Evolutionary conservation across 176 grass and related monocot genomes (phyloP).

Genomic region (Carex pumila): DNA sequence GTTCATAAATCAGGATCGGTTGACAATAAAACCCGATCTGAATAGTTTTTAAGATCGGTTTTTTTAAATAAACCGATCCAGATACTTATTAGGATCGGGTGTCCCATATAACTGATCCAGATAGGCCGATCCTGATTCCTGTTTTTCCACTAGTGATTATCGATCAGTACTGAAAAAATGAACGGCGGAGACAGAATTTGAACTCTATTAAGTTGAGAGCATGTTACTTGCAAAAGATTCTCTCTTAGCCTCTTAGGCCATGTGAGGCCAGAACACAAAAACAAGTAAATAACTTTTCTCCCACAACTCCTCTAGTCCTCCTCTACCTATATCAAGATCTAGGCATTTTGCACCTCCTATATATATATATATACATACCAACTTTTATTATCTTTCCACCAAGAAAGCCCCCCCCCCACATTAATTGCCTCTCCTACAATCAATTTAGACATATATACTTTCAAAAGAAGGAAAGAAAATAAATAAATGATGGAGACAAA

Average conservation of each 20-base stretch:
- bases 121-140: too few species aligned
- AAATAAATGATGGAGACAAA: background rate
- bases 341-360: background rate
- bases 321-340: background rate
- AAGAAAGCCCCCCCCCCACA: conserved; percentile 10
- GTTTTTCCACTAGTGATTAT: too few species aligned
- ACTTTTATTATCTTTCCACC: background rate
- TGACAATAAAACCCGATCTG: too few species aligned
- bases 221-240: conserved; percentile 22
- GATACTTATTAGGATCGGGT: too few species aligned
- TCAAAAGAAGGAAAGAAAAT: background rate
- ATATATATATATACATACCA: background rate
- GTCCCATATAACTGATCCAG: too few species aligned
- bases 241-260: conserved; percentile 9
- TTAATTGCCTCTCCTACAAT: background rate
- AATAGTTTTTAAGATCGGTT: too few species aligned
- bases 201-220: background rate
- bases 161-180: background rate
- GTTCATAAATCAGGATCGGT: too few species aligned
- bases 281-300: conserved; percentile 3
- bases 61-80: too few species aligned
- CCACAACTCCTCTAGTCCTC: background rate
- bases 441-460: background rate
- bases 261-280: conserved; percentile 21
- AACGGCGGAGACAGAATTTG: background rate